A percentile compares a stretch with the other conserved stretches of the same genome.
Evolutionary conservation across 2,329 filamentous ascomycete species (phyloP).

Genomic region (Colletotrichum gigasporum): DNA sequence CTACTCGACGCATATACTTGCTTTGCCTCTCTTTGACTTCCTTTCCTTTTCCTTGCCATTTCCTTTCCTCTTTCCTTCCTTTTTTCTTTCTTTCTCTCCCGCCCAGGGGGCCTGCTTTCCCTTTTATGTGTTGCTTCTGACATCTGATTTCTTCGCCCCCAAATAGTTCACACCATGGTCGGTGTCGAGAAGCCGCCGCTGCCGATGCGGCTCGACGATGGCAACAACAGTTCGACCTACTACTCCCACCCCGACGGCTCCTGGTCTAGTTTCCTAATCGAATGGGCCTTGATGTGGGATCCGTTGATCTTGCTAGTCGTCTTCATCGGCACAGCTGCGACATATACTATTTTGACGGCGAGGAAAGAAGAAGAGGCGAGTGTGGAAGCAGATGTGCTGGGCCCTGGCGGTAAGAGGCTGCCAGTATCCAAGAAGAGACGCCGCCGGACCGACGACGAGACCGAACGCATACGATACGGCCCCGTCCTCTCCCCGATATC

Average conservation of each 20-base stretch:
- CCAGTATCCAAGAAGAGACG: constrained; percentile 71
- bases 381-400: constrained; percentile 63
- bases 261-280: constrained; percentile 46
- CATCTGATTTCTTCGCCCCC: constrained; percentile 21
- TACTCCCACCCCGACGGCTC: constrained; percentile 10
- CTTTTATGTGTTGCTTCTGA: constrained; percentile 28
- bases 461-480: constrained; percentile 47
- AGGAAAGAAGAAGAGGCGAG: constrained; percentile 57
- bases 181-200: constrained; percentile 41
- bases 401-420: constrained; percentile 90
- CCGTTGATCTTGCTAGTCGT: constrained; percentile 60
- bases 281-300: constrained; percentile 60
- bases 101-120: constrained; percentile 19
- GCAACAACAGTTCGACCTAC: constrained; percentile 21
- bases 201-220: constrained; percentile 15
- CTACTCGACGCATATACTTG: not conserved
- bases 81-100: constrained; percentile 13
- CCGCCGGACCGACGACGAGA: constrained; percentile 43
- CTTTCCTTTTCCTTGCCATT: not conserved
- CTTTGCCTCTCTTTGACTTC: not conserved
- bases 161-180: constrained; percentile 42
- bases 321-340: constrained; percentile 60
- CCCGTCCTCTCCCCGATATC: constrained; percentile 59
- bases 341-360: constrained; percentile 62
- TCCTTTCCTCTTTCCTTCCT: constrained; percentile 4